These are phyloP conservation scores for Pezizomycotina sp. DNA, from an alignment of 2,329 filamentous ascomycete species.

Conservation along the genomic window DNA sequence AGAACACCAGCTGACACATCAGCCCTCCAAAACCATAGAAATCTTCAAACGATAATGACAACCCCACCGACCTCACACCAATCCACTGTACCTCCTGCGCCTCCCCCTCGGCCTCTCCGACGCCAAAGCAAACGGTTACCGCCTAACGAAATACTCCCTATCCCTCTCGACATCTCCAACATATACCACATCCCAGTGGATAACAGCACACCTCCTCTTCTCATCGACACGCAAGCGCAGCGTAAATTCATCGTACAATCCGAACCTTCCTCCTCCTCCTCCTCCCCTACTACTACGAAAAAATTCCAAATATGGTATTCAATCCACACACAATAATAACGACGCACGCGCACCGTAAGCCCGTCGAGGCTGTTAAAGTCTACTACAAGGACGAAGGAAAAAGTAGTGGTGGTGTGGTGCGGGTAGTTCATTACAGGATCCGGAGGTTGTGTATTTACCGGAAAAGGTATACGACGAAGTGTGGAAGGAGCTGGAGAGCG, in stretches of 20 bases:
- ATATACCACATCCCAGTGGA: constrained; percentile 15
- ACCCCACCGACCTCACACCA: constrained; percentile 11
- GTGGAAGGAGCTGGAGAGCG: constrained; percentile 7
- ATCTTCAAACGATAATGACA: too few relatives aligned
- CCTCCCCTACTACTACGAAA: constrained; percentile 5
- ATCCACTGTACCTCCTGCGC: constrained; percentile 7
- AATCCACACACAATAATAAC: constrained; percentile 17
- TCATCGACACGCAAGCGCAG: constrained; percentile 12
- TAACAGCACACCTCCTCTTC: constrained; percentile 14
- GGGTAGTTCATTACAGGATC: constrained; percentile 10
- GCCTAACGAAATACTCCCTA: constrained; percentile 18
- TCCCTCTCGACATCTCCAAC: constrained; percentile 6
- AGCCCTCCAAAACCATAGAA: too few relatives aligned
- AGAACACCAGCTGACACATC: constrained; percentile 6
- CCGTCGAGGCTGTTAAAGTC: constrained; percentile 11
- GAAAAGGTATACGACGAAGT: constrained; percentile 7
- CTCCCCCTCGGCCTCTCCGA: constrained; percentile 15
- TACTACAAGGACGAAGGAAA: constrained; percentile 11
- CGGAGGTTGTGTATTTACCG: constrained; percentile 15
- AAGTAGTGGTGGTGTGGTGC: too few relatives aligned
- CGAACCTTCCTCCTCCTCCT: constrained; percentile 12
- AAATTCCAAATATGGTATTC: constrained; percentile 16
- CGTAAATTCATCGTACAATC: constrained; percentile 15
- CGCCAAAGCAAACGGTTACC: constrained; percentile 11
- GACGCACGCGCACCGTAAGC: constrained; percentile 8